Percentiles rank a stretch among this genome's conserved stretches.
These are phyloP conservation scores for Macaranga tanarius DNA, from an alignment of 441 rosid species.

Conservation along the genomic window DNA sequence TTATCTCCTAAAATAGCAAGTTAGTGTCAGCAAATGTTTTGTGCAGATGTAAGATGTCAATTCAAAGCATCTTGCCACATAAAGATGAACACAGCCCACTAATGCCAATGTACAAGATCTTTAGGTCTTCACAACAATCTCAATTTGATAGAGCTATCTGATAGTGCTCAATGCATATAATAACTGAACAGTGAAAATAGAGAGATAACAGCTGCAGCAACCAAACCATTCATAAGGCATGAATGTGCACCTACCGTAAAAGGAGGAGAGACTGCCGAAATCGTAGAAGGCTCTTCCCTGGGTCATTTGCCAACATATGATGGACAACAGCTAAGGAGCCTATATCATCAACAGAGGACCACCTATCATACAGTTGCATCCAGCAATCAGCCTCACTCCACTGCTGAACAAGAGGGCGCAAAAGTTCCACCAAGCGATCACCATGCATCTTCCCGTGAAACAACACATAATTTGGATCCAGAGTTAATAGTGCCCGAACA, in stretches of 20 bases:
- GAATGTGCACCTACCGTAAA: conserved; percentile 42
- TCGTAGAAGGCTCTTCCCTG: conserved; percentile 81
- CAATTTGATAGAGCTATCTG: not conserved
- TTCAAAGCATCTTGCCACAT: not conserved
- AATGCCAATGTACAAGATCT: not conserved
- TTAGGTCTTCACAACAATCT: conserved; percentile 8
- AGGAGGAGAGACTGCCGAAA: conserved; percentile 96
- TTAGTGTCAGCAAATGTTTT: not conserved
- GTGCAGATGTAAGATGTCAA: not conserved
- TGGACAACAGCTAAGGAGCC: conserved; percentile 94
- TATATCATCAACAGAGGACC: conserved; percentile 97
- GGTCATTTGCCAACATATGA: conserved; percentile 86
- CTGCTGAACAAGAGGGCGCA: conserved; percentile 68
- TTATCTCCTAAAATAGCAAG: conserved; percentile 7
- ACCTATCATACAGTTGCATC: conserved; percentile 93
- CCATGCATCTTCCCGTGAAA: conserved; percentile 68
- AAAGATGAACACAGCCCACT: not conserved
- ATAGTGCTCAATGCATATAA: conserved; percentile 1
- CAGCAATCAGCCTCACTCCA: conserved; percentile 94
- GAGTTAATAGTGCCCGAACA: conserved; percentile 74
- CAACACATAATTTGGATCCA: conserved; percentile 81
- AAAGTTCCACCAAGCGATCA: conserved; percentile 71
- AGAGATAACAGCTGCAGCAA: not conserved
- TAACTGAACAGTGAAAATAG: not conserved
- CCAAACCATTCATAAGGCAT: not conserved